Base-by-base conservation (phyloP, 495 filamentous ascomycete species). In the Neurospora sp. region DNA sequence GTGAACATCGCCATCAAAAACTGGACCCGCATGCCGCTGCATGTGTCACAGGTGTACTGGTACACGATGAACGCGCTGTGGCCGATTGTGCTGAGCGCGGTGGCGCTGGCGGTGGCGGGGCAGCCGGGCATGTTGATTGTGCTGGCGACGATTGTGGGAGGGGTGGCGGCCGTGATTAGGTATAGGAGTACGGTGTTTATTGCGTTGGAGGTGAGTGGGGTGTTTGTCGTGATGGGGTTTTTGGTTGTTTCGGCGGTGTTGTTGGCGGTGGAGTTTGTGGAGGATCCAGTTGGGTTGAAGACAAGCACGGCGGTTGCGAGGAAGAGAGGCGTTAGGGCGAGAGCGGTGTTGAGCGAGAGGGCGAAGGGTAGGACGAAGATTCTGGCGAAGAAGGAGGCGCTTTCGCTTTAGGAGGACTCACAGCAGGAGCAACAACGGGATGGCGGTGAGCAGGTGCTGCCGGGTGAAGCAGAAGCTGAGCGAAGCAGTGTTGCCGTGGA, bases 131-230 rank as follows among this genome's bases (percentile, higher is more conserved):
- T 79, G 71, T 42, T 80, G 46, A 0, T 77, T 8, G 10, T 42
- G 1, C 0, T 75, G 0, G 7, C 70, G 14, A 59, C 12, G 2
- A 48, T 46, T 6, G 75, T 74, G 1, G 75, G 74, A 1, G 72
- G 41, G 2, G 76, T 78, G 9, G 9, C 10, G 53, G 71, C 59
- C n/a, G 12, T 80, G 12, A 70, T 80, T 1, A 71, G 41, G 69
- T 77, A 76, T 40, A 70, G 79, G 38, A 78, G 78, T 22, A 74
- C 53, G 5, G 72, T 81, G 69, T 79, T 71, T 53, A 79, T 81
- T n/a, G 78, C 78, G 40, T 70, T 81, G 37, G 71, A 81, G 75
- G 40, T 80, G 8, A 76, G 75, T 18, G 76, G 75, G 1, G 20
- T 78, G 66, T 79, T 81, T 75, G 61, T 81, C 1, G 75, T 74